These are phyloP conservation scores for Colletotrichum horii DNA, from an alignment of 2,329 filamentous ascomycete species.

Conservation along the genomic window DNA sequence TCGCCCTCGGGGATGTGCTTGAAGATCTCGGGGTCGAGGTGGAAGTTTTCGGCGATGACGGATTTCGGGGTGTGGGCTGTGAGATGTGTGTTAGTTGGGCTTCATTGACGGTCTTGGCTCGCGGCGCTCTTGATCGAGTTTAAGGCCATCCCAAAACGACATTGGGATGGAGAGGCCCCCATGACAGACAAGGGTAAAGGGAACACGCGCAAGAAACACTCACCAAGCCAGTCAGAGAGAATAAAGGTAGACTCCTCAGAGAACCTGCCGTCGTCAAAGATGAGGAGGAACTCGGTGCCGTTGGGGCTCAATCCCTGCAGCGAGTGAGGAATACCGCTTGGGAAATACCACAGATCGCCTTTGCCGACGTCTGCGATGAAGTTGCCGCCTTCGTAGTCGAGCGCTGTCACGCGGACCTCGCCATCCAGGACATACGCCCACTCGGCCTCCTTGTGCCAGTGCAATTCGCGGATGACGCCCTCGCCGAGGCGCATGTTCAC, in stretches of 20 bases:
- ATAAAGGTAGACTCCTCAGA: conserved; percentile 73
- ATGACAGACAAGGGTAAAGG: neutral
- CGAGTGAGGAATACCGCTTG: conserved; percentile 77
- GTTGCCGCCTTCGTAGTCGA: conserved; percentile 77
- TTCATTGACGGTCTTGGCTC: neutral
- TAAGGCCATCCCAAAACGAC: neutral
- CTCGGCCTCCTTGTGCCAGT: conserved; percentile 83
- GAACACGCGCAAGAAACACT: conserved; percentile 23
- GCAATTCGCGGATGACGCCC: conserved; percentile 77
- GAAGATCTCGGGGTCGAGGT: conserved; percentile 73
- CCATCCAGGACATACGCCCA: conserved; percentile 80
- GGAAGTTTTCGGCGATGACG: conserved; percentile 78
- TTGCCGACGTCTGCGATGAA: conserved; percentile 79
- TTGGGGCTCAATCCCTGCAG: conserved; percentile 49
- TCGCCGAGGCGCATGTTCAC: conserved; percentile 80
- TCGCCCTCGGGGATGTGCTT: conserved; percentile 68
- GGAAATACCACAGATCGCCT: conserved; percentile 82
- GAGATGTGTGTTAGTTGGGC: conserved; percentile 1
- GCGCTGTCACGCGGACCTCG: conserved; percentile 72
- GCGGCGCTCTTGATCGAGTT: no score
- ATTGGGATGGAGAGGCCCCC: neutral
- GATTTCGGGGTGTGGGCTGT: conserved; percentile 72
- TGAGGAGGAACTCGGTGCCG: conserved; percentile 41
- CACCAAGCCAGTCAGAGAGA: conserved; percentile 74
- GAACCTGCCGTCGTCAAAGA: conserved; percentile 56